Evolutionary conservation across 2,329 filamentous ascomycete genomes (phyloP), one percentile per base, ranked within the genome.

Genomic region (Ophiostoma quercus): DNA sequence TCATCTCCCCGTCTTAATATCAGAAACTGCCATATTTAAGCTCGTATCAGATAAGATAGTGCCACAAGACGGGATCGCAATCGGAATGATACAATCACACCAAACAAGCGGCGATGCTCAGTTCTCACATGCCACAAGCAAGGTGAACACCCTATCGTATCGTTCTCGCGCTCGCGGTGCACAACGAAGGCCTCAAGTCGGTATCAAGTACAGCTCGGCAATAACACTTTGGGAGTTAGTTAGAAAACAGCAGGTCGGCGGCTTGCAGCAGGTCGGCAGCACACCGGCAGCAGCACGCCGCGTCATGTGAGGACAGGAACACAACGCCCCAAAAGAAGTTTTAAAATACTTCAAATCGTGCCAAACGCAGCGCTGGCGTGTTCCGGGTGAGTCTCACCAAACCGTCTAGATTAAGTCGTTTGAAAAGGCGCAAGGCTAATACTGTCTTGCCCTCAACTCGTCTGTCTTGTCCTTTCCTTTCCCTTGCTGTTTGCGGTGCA

Each of bases 111-210:
- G 22, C 14, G 51, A 29, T 62, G 16, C 57, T 16, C 25, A 32
- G 12, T 32, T 6, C 22, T 14, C 57, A 57, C 51, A 57, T 57
- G 51, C 51, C n/a, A 57, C 51, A 29, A 19, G 14, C 25, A 62
- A 62, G 57, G 57, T 32, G 57, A 62, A 25, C 51, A 57, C 22
- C 51, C 51, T 29, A 57, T 57, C 51, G 22, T 25, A 57, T 57
- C 51, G 51, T 57, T 57, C 51, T 57, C 51, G 51, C 51, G 51
- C 51, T 11, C 22, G n/a, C 16, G 43, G 4, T 47, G 16, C 43
- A 47, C 57, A 34, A 62, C 16, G 12, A n/a, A 62, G 57, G 57
- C 57, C 25, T 62, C 57, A 32, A 3, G 14, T 32, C 25, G 57
- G 57, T n/a, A 62, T 22, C 25, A 62, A 14, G 43, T 47, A 16